phyloP scores from a whole-genome alignment of 2,329 filamentous ascomycete genomes.

The Nigrospora sphaerica region DNA sequence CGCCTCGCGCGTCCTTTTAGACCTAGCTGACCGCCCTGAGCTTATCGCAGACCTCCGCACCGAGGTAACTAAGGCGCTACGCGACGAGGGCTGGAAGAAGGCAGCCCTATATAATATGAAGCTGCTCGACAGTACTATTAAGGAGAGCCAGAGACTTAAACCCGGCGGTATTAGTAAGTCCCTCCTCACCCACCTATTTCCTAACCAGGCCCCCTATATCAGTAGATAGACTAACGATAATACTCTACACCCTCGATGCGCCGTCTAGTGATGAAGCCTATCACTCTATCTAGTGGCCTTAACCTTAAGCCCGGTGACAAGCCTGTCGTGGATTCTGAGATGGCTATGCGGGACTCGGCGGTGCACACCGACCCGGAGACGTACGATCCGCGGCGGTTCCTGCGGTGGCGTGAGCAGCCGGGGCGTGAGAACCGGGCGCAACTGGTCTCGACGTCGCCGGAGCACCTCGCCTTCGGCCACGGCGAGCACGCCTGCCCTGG shows the following conservation, averaged over 20 bases:
- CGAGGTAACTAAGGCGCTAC: constrained; percentile 30
- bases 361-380: constrained; percentile 18
- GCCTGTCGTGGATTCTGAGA: constrained; percentile 19
- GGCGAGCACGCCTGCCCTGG: constrained; percentile 29
- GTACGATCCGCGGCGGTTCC: constrained; percentile 21
- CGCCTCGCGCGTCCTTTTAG: constrained; percentile 28
- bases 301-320: constrained; percentile 22
- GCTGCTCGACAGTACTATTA: constrained; percentile 33
- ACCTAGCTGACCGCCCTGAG: constrained; percentile 36
- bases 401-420: constrained; percentile 18
- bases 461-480: constrained; percentile 29
- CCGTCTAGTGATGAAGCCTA: constrained; percentile 17
- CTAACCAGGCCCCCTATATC: no score
- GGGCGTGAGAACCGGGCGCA: constrained; percentile 25
- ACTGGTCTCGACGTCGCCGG: constrained; percentile 25
- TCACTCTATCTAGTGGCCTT: constrained; percentile 20
- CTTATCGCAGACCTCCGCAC: constrained; percentile 33
- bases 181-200: no score
- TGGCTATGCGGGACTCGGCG: constrained; percentile 17
- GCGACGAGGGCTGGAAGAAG: constrained; percentile 22
- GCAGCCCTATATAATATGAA: constrained; percentile 24
- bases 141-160: constrained; percentile 26
- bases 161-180: constrained; percentile 21
- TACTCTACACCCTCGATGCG: constrained; percentile 17
- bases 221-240: no score